Percentiles rank a stretch among this genome's conserved stretches.
Conservation (phyloP, 225 moss, liverwort and hornwort species). For the Polytrichum commune region DNA sequence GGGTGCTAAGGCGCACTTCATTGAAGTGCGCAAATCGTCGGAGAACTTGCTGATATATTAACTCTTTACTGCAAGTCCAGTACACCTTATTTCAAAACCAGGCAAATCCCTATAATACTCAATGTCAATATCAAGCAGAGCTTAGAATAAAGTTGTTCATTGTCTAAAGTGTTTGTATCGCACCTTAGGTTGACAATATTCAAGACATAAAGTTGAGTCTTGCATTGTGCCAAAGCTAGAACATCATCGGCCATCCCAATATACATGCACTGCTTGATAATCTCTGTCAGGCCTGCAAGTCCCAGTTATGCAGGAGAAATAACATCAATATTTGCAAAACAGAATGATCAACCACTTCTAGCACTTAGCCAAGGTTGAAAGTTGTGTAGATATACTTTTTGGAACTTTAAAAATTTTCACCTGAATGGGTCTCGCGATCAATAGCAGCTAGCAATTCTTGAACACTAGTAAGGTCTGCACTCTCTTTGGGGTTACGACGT, state of each 20-base stretch:
- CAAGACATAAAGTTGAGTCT: constrained; percentile 82
- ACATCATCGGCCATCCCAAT: constrained; percentile 91
- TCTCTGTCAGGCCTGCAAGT: constrained; percentile 71
- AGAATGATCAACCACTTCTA: too few species aligned
- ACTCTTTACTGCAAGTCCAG: constrained; percentile 68
- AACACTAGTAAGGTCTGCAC: constrained; percentile 86
- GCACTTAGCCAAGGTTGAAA: too few species aligned
- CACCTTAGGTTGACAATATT: constrained; percentile 81
- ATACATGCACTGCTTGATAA: constrained; percentile 78
- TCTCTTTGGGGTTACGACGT: constrained; percentile 86
- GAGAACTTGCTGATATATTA: constrained; percentile 91
- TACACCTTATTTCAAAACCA: not conserved
- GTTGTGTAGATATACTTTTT: too few species aligned
- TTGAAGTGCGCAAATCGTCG: constrained; percentile 93
- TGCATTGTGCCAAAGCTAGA: constrained; percentile 81
- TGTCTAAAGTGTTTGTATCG: not conserved
- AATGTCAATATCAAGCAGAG: too few species aligned
- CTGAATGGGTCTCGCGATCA: constrained; percentile 84
- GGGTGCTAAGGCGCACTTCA: constrained; percentile 64
- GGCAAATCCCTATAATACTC: too few species aligned
- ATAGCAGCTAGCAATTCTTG: constrained; percentile 83
- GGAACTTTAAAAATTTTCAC: constrained; percentile 21
- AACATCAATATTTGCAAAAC: too few species aligned
- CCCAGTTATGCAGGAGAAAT: constrained; percentile 7
- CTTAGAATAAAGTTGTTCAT: not conserved